Conservation (phyloP, 495 filamentous ascomycete genomes). For the Lasiosphaeria miniovina region DNA sequence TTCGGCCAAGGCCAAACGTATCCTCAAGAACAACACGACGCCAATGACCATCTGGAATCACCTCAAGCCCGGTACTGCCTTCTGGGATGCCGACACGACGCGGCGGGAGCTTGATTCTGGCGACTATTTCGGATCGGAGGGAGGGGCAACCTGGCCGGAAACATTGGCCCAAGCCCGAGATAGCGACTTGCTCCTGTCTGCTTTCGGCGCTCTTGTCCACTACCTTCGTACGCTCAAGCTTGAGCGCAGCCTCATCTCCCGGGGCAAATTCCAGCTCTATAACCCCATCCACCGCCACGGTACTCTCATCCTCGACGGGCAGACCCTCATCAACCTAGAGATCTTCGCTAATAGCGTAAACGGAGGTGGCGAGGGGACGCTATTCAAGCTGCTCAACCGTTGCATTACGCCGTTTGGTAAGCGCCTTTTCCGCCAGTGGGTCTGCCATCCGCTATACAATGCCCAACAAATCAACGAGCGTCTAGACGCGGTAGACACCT, state of each 20-base stretch:
- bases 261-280: slow-evolving; percentile 89
- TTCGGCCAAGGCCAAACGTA: slow-evolving; percentile 82
- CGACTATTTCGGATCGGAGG: slow-evolving; percentile 71
- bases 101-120: slow-evolving; percentile 77
- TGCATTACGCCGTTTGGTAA: slow-evolving; percentile 98
- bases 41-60: slow-evolving; percentile 96
- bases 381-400: slow-evolving; percentile 86
- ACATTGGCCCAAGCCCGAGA: slow-evolving; percentile 68
- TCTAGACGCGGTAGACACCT: slow-evolving; percentile 87
- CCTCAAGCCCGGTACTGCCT: slow-evolving; percentile 82
- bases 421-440: slow-evolving; percentile 94
- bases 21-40: slow-evolving; percentile 90
- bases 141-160: slow-evolving; percentile 71
- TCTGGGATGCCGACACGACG: slow-evolving; percentile 83
- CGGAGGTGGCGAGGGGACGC: slow-evolving; percentile 76
- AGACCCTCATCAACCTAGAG: slow-evolving; percentile 96
- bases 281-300: slow-evolving; percentile 91
- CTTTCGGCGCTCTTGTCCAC: slow-evolving; percentile 83
- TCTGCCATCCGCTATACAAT: slow-evolving; percentile 91
- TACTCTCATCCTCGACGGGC: slow-evolving; percentile 90
- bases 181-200: slow-evolving; percentile 85
- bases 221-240: slow-evolving; percentile 88
- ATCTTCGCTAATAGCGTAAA: slow-evolving; percentile 94
- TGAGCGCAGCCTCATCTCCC: slow-evolving; percentile 79
- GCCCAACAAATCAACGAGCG: slow-evolving; percentile 83